Conservation (phyloP, 305 asterid species). For the Rubia tinctorum region DNA sequence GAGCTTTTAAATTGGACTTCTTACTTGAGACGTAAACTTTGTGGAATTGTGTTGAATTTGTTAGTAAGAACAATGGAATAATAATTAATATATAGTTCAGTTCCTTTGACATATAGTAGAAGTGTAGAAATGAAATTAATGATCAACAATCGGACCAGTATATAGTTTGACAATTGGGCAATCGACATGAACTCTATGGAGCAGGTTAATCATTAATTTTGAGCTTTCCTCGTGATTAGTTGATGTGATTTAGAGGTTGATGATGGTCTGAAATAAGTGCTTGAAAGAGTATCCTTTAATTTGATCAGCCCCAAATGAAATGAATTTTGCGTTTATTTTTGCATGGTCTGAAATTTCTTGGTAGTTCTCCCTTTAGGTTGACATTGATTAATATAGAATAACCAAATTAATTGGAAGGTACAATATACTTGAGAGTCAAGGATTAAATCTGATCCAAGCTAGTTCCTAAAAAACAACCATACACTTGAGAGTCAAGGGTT, state of each 20-base stretch:
- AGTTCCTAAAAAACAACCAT: too few relatives aligned
- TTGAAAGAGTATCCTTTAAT: neutral
- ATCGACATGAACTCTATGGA: neutral
- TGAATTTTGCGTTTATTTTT: too few relatives aligned
- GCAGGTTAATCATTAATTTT: neutral
- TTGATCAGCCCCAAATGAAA: too few relatives aligned
- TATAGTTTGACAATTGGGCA: neutral
- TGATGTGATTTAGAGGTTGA: neutral
- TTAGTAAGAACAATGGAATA: neutral
- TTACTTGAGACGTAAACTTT: too few relatives aligned
- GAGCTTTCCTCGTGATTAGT: slow-evolving; percentile 2
- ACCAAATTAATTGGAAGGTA: too few relatives aligned
- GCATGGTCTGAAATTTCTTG: too few relatives aligned
- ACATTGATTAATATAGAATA: too few relatives aligned
- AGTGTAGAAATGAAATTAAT: neutral
- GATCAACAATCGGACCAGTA: neutral
- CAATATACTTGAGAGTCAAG: too few relatives aligned
- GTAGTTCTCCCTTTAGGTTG: too few relatives aligned
- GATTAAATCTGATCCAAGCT: too few relatives aligned
- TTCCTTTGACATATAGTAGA: neutral
- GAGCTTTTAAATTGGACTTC: slow-evolving; percentile 4
- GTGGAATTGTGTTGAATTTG: neutral
- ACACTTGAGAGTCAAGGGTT: too few relatives aligned
- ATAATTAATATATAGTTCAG: neutral
- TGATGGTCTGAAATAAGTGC: neutral